These are phyloP conservation scores for Coemansia asiatica DNA, from an alignment of 192 early-diverging fungal species.

Conservation along the genomic window DNA sequence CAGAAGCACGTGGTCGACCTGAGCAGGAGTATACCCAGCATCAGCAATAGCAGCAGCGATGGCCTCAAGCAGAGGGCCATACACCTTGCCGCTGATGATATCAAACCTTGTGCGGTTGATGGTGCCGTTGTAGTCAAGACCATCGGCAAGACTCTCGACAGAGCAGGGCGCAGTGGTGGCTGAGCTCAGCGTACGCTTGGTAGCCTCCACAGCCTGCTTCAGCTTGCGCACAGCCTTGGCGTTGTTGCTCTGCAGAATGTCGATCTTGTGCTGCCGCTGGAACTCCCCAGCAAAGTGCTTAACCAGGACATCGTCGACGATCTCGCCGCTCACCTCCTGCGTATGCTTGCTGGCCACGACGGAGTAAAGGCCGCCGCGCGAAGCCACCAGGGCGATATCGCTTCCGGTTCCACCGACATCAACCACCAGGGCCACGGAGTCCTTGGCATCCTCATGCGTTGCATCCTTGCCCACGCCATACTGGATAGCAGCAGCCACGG, in stretches of 20 bases:
- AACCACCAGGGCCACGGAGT: conserved; percentile 79
- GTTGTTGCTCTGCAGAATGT: conserved; percentile 65
- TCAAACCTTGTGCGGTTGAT: conserved; percentile 90
- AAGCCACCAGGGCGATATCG: conserved; percentile 75
- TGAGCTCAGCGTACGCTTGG: conserved; percentile 86
- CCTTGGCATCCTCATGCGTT: conserved; percentile 57
- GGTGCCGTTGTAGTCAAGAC: conserved; percentile 82
- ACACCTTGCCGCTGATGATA: conserved; percentile 78
- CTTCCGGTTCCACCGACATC: conserved; percentile 88
- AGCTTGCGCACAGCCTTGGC: conserved; percentile 81
- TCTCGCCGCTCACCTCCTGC: conserved; percentile 75
- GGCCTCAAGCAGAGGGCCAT: conserved; percentile 64
- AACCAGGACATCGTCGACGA: conserved; percentile 82
- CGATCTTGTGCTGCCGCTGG: conserved; percentile 79
- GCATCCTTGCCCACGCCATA: conserved; percentile 67
- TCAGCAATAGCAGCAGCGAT: conserved; percentile 68
- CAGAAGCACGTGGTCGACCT: conserved; percentile 87
- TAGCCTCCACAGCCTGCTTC: conserved; percentile 79
- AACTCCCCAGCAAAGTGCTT: conserved; percentile 84
- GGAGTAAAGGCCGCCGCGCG: conserved; percentile 80
- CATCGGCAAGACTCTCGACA: conserved; percentile 89
- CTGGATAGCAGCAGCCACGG: conserved; percentile 85
- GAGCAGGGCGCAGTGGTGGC: conserved; percentile 83
- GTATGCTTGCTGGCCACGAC: conserved; percentile 78
- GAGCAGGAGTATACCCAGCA: conserved; percentile 64